phyloP scores from a whole-genome alignment of 345 rosid species.

The Diplotaxis tenuifolia region DNA sequence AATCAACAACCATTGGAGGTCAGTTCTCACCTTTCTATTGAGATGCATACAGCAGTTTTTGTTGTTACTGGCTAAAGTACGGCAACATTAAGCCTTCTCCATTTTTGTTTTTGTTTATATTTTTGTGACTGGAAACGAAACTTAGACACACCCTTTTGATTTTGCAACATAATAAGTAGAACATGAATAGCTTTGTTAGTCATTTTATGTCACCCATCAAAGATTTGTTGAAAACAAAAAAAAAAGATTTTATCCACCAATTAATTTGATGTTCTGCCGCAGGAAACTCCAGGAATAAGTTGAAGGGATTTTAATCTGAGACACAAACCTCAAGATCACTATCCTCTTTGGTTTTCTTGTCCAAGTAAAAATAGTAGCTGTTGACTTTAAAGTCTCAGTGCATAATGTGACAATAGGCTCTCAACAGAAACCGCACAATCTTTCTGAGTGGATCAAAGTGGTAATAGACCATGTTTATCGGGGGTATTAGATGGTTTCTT shows the following conservation, averaged over 20 bases:
- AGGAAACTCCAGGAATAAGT: conserved; percentile 1
- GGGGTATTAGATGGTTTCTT: no score
- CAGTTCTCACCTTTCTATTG: conserved; percentile 12
- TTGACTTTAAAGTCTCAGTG: conserved; percentile 24
- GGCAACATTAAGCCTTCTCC: background rate
- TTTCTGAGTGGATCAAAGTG: conserved; percentile 33
- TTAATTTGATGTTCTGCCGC: background rate
- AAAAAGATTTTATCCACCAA: background rate
- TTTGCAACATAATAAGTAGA: background rate
- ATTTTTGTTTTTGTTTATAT: background rate
- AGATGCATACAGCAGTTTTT: background rate
- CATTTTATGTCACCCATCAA: background rate
- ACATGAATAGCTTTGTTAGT: background rate
- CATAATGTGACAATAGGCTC: conserved; percentile 12
- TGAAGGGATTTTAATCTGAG: conserved; percentile 4
- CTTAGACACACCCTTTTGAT: background rate
- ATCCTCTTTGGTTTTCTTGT: conserved; percentile 21
- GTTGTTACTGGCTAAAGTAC: background rate
- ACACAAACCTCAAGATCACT: conserved; percentile 5
- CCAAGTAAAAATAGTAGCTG: conserved; percentile 11
- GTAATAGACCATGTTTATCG: no score
- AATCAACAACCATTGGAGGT: background rate
- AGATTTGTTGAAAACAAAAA: background rate
- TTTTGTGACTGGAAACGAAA: background rate
- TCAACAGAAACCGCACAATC: conserved; percentile 7